Evolutionary conservation across 371 early-diverging fungal genomes (phyloP), one percentile per base, ranked within the genome.

Genomic region (Mucor indicus): DNA sequence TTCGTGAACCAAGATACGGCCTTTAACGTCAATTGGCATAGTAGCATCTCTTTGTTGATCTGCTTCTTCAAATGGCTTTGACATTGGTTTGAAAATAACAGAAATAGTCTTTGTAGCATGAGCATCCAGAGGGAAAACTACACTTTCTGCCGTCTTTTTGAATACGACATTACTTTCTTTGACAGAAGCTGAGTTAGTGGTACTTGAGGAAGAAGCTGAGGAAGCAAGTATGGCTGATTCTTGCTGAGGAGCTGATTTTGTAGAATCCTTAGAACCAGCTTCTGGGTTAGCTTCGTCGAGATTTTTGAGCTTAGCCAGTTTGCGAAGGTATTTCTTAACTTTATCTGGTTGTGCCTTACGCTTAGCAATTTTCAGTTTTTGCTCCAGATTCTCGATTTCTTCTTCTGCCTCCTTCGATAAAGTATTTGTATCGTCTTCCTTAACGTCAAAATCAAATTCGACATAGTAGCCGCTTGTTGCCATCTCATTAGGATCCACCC

Each of bases 301-400:
- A 44, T 78, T 72, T 50, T 64, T 63, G 9, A 75, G 41, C 38
- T 75, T 75, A 20, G 86, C 83, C 31, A 96, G 62, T 53, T 91
- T 90, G 35, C 84, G 86, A n/a, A 76, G 50, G 30, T 95, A 83
- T 60, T 95, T 94, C 40, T 85, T 79, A 3, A 90, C 84, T 64
- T 98, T 98, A 22, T 97, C 98, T 3, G 80, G 75, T 9, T 85
- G 83, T 13, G 90, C 91, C 62, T 98, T 98, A 37, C 97, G 81
- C 38, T 75, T 79, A 0, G 97, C 97, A 62, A 98, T 98, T 67
- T 98, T 98, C 25, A 97, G 75, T 67, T 98, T 98, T 53, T 98
- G 98, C 65, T 97, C 95, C 51, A 96, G 53, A 35, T 85, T 79
- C 75, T 98, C 98, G 35, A 98, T 91, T 62, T 93, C 81, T 66